Evolutionary conservation across 2,329 filamentous ascomycete genomes (phyloP), one percentile per base, ranked within the genome.

Genomic region (Aspergillus tanneri): DNA sequence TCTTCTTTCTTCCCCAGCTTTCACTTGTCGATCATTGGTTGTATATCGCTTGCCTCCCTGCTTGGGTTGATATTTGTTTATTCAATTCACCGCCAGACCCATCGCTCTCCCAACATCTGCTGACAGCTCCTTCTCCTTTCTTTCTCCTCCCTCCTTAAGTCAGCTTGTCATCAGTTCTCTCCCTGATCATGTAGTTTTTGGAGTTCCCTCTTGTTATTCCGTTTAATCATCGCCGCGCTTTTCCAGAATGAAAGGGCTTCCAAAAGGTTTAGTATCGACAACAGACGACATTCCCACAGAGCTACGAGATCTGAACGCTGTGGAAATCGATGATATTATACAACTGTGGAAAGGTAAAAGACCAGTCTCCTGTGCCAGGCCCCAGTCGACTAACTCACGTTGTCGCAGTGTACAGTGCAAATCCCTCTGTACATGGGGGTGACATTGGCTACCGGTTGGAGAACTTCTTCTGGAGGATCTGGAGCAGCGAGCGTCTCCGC

Each of bases 401-500:
- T 32, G 11, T 22, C 12, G 6, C 34, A 78, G 76, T 74, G 30
- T 78, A 76, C 57, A 69, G 66, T 43, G 69, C 70, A 43, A 77
- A 74, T 44, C 71, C 71, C 40, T 63, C 70, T 38, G 68, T 71
- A 12, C 66, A 74, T 39, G 64, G 69, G 32, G 68, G 72, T 49
- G 61, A 67, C 32, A 61, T 63, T 4, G 73, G 74, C 37, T 60
- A 62, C 44, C 67, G 77, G 48, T 62, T 78, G n/a, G 74, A 77
- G 49, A 77, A 78, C 57, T 66, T 79, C 23, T 79, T 79, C 57
- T 79, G 77, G 77, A 65, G 77, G 44, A 72, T 79, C 52, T 78
- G 74, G 75, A 66, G 73, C 41, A 74, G 66, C 44, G 58, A 66
- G 5, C 58, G 56, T 6, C 64, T 76, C 11, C 60, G 63, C 14